Base-by-base conservation (phyloP, 305 asterid genomes). In the Euphrasia arctica region DNA sequence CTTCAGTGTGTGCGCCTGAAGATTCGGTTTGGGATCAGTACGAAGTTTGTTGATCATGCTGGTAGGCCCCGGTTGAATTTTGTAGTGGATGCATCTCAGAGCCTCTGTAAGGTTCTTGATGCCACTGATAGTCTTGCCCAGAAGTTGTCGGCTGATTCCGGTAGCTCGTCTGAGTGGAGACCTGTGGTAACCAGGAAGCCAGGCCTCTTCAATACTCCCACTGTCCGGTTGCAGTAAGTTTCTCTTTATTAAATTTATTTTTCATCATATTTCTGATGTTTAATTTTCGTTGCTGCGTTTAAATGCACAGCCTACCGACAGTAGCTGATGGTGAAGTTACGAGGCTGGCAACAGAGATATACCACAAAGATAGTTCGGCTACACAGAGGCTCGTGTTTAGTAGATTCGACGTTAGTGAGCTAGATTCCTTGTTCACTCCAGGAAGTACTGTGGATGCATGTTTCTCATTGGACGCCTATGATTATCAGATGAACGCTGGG, bases 171-270 rank as follows among this genome's bases (percentile, higher is more conserved):
- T 32, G 94, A 84, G 29, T 92, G 98, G 97, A 79, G 87, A 78
- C 83, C 84, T 64, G 80, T 80, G 50, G 90, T 92, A 5, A 64
- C 69, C 60, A 85, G 94, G 77, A 90, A 84, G 75, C 74, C 74
- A 3, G 94, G 95, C 64, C 87, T 71, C 83, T 74, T 18, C 65
- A 84, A 85, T 78, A 74, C 58, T 54, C 95, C 97, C 69, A 87
- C 92, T n/a, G 63, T 90, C 66, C 86, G 96, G n/a, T 73, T 92
- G 70, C 86, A 87, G 98, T 92, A 83, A 81, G 97, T 79, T 52
- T 55, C 72, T 69, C 64, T 49, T n/a, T 52, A 31, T 55, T n/a
- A n/a, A n/a, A n/a, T n/a, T 18, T 18, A 18, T 18, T 18, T 18
- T 18, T 18, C 22, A 18, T 18, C 22, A 18, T 18, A 18, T 18